These are phyloP conservation scores for Bjerkandera adusta DNA, from an alignment of 1,284 basidiomycete species.

Conservation along the genomic window DNA sequence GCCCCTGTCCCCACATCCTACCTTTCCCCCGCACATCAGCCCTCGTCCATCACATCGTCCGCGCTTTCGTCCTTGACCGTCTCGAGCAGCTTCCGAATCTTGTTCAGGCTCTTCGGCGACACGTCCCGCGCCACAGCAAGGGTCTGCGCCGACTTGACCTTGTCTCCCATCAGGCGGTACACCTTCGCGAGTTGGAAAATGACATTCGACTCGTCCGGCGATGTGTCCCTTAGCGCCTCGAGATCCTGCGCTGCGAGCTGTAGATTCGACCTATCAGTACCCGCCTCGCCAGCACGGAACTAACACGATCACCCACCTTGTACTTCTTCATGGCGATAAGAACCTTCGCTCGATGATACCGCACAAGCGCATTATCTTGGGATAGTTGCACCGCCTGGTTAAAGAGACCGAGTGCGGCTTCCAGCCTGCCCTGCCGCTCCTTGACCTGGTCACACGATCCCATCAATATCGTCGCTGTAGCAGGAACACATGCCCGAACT, in stretches of 20 bases:
- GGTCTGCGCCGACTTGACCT: slow-evolving; percentile 76
- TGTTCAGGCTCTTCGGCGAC: slow-evolving; percentile 72
- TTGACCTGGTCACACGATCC: slow-evolving; percentile 57
- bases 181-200: slow-evolving; percentile 93
- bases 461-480: slow-evolving; percentile 16
- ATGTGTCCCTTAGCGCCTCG: slow-evolving; percentile 71
- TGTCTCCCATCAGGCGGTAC: slow-evolving; percentile 77
- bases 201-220: slow-evolving; percentile 93
- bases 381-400: slow-evolving; percentile 73
- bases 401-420: slow-evolving; percentile 74
- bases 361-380: slow-evolving; percentile 84
- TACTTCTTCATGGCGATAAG: slow-evolving; percentile 81
- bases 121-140: slow-evolving; percentile 88
- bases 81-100: slow-evolving; percentile 75
- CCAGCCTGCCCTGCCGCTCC: slow-evolving; percentile 74
- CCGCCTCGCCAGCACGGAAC: slow-evolving; percentile 15
- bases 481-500: slow-evolving; percentile 30
- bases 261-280: slow-evolving; percentile 27
- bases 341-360: slow-evolving; percentile 88
- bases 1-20: too few relatives aligned
- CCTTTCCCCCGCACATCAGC: slow-evolving; percentile 30
- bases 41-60: slow-evolving; percentile 76
- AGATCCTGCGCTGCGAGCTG: slow-evolving; percentile 82
- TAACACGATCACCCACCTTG: slow-evolving; percentile 54
- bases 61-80: slow-evolving; percentile 61